Base-by-base conservation (phyloP, 1,139 yeast genomes). In the Geotrichum europaeum region DNA sequence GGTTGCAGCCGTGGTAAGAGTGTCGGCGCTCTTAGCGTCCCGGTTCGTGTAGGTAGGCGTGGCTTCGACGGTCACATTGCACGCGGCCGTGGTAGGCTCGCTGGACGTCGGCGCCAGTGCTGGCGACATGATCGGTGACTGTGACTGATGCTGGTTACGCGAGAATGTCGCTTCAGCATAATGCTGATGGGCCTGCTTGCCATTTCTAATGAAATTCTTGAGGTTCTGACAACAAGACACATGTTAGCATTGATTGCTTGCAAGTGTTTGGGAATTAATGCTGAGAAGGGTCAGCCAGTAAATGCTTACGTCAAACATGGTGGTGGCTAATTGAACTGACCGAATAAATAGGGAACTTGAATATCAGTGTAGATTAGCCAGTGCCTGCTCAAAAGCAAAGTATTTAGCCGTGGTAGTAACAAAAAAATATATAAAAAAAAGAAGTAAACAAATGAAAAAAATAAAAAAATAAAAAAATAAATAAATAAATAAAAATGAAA, bases 171-270 rank as follows among this genome's bases (percentile, higher is more conserved):
- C 43, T 12, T 5, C 43, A 36, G 43, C 43, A 13, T 36, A 36
- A 18, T 36, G 43, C 18, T 36, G 18, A 15, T 69, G 74, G 64
- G 95, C 95, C 70, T 87, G 89, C 68, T 84, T 86, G 43, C 96
- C 96, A 68, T 88, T 95, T 68, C 96, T 84, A 63, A 89, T 88
- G 71, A 88, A 87, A 67, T 90, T 89, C 73, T 85, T 86, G 63
- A 88, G 77, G 70, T 87, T 87, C 79, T 81, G 70, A 63, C 66
- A 61, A 50, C 34, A 24, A 28, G n/a, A 13, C 54, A 66, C n/a
- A 36, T 4, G 49, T 55, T 49, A 55, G 53, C 32, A 28, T 2
- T 13, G 18, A 13, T 36, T 36, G 4, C 4, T 24, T 24, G 25
- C 25, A 24, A 24, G 43, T 36, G n/a, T 36, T 36, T 36, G n/a